A percentile compares a stretch with the other conserved stretches of the same genome.
Conservation (phyloP, 164 flowering plant genomes). For the Sextonia rubra region DNA sequence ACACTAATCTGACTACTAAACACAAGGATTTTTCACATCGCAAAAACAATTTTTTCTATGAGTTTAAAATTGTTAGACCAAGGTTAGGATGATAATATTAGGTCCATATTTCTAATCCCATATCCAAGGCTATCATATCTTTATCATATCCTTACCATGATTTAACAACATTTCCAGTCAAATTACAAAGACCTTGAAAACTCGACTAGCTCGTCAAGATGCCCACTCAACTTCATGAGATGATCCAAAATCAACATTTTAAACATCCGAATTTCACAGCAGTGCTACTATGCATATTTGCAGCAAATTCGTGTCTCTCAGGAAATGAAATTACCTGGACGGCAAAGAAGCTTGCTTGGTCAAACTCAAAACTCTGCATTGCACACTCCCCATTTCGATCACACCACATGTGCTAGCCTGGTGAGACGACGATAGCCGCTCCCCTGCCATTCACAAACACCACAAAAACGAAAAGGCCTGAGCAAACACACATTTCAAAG, state of each 20-base stretch:
- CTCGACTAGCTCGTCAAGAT: background rate
- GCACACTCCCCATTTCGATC: constrained; percentile 19
- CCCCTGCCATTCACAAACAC: constrained; percentile 17
- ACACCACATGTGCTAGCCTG: constrained; percentile 31
- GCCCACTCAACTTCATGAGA: constrained; percentile 6
- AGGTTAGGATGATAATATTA: too few relatives aligned
- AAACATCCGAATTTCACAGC: background rate
- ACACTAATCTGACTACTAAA: too few relatives aligned
- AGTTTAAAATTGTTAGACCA: too few relatives aligned
- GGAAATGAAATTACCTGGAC: constrained; percentile 16
- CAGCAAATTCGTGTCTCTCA: background rate
- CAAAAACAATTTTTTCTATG: too few relatives aligned
- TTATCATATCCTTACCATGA: too few relatives aligned
- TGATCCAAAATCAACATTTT: background rate
- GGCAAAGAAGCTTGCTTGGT: constrained; percentile 21
- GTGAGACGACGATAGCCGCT: constrained; percentile 25
- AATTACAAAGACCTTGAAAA: background rate
- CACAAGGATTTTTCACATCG: too few relatives aligned
- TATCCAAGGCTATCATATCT: background rate
- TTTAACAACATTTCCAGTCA: background rate
- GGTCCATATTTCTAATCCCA: too few relatives aligned
- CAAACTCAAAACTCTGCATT: constrained; percentile 10
- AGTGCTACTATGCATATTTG: background rate
- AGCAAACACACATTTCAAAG: background rate
- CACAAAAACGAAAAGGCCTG: background rate